Evolutionary conservation across 2,329 filamentous ascomycete species (phyloP).

Genomic region (Penicillium capsulatum): DNA sequence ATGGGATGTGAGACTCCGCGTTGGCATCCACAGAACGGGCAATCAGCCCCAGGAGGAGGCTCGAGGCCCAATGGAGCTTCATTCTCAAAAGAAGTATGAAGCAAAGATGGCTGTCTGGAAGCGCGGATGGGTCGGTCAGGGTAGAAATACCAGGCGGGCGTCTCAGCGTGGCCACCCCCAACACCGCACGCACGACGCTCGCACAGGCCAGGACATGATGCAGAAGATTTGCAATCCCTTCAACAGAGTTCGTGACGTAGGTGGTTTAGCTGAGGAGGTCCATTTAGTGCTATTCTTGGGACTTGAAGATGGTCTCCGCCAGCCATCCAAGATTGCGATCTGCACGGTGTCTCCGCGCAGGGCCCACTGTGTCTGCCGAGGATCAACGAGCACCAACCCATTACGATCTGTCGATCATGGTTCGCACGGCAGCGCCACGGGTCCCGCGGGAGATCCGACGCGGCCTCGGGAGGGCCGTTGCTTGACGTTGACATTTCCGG

Average conservation of each 20-base stretch:
- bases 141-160: slow-evolving; percentile 2
- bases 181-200: slow-evolving; percentile 1
- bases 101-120: slow-evolving; percentile 2
- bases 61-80: slow-evolving; percentile 10
- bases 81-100: slow-evolving; percentile 5
- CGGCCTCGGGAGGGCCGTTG: slow-evolving; percentile 1
- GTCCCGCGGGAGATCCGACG: neutral
- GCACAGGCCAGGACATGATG: slow-evolving; percentile 2
- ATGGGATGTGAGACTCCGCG: slow-evolving; percentile 3
- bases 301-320: neutral
- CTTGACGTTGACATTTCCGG: neutral
- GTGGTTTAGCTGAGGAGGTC: slow-evolving; percentile 3
- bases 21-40: slow-evolving; percentile 1
- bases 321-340: slow-evolving; percentile 3
- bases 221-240: slow-evolving; percentile 2
- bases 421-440: neutral
- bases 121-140: neutral
- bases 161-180: slow-evolving; percentile 1
- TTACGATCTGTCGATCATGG: neutral
- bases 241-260: slow-evolving; percentile 1
- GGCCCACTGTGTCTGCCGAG: slow-evolving; percentile 1
- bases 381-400: slow-evolving; percentile 1
- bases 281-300: neutral
- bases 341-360: slow-evolving; percentile 1
- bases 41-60: slow-evolving; percentile 9